Base-by-base conservation (phyloP, 768 basidiomycete species). In the Pluteus cervinus region DNA sequence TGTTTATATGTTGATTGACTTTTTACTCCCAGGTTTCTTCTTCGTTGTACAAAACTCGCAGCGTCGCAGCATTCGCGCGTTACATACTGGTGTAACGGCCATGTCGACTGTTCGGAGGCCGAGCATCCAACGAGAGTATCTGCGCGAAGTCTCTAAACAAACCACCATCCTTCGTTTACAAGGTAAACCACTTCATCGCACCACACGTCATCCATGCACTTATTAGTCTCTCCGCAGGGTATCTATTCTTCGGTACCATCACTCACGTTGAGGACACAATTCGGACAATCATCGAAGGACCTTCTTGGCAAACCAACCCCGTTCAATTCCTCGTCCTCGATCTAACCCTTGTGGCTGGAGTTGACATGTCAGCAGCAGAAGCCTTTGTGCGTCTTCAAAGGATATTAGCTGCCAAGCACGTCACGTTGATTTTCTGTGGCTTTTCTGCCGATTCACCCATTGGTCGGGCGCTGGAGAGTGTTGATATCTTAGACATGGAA, bases 1-100 rank as follows among this genome's bases (percentile, higher is more conserved):
- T 34, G 10, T 17, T 14, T 5, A 8, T 30, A 11, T n/a, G 14
- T 24, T 36, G 4, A 26, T 23, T 26, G 16, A 40, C 18, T 32
- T 11, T 24, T 15, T 33, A 2, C 18, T 20, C n/a, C 4, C 39
- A 88, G 87, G 84, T 51, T 70, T 97, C 59, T 96, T 94, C 65
- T 99, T 99, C 52, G 94, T 99, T n/a, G 72, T 98, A 2, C 89
- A 94, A 51, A 94, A 87, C 42, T 96, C 92, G 0, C 85, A 83
- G 49, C 60, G 88, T 11, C 63, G 76, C 30, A 89, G 90, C 45
- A 91, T 99, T 43, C 78, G 94, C 7, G 75, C 81, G 0, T 70
- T 90, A 24, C 81, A 87, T 55, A 82, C 81, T 2, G 93, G 93
- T 1, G 80, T 87, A 35, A 75, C 81, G 0, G 83, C 85, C 0